Base-by-base conservation (phyloP, 1,284 basidiomycete species). In the Boletus smithii region DNA sequence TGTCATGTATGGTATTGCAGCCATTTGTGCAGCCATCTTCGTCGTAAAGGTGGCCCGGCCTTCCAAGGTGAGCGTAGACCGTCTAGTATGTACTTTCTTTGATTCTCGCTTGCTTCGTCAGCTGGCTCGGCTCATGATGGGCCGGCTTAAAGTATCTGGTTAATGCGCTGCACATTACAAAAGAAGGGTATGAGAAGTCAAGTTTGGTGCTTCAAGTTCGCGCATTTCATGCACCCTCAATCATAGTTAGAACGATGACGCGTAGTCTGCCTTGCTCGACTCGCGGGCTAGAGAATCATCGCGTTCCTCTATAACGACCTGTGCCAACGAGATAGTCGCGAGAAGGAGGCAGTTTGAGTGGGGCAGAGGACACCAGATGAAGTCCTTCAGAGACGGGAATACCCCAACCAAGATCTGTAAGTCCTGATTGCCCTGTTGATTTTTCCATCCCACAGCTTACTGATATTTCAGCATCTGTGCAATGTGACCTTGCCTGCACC, bases 151-250 rank as follows among this genome's bases (percentile, higher is more conserved):
- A 24, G 23, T 7, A 24, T 24, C 1, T 5, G 23, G 8, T 7
- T 24, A 24, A 24, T 24, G 6, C 23, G 23, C 23, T 24, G 23
- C 23, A 43, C 5, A 22, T 59, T 11, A 20, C 57, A 22, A 51
- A 38, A 38, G 51, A 57, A 36, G 55, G 57, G 6, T 57, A 57
- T 24, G 33, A 8, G 33, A 23, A 44, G 30, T 53, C 39, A 24
- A 23, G 43, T 48, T 9, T 16, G 3, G 8, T n/a, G 17, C 26
- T n/a, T n/a, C n/a, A n/a, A n/a, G n/a, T 20, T 22, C 8, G 20
- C 20, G 23, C 22, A n/a, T 13, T 39, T 18, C 24, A 27, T 39
- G 16, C 17, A 8, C 5, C 17, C 17, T 9, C 26, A 22, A 10
- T 30, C 38, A 14, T 18, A 14, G 38, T 40, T 5, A 10, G 11